A percentile compares a stretch with the other conserved stretches of the same genome.
Conservation (phyloP, 805 yeast species). For the Spathaspora passalidarum region DNA sequence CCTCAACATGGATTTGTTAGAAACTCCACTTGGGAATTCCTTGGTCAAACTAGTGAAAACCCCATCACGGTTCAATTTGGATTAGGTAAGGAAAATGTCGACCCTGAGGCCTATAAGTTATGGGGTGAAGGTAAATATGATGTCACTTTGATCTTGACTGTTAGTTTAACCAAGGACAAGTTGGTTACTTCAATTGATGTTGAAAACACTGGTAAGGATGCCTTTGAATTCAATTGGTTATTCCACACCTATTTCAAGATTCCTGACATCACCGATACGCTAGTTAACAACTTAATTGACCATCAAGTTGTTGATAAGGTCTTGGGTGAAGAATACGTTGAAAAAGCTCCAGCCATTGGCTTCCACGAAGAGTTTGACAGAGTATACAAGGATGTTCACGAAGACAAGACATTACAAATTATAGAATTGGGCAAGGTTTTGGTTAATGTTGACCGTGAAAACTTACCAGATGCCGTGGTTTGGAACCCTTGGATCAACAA, state of each 20-base stretch:
- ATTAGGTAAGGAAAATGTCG: conserved; percentile 79
- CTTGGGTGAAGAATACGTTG: conserved; percentile 55
- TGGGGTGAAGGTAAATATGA: conserved; percentile 59
- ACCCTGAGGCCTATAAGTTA: conserved; percentile 51
- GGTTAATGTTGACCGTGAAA: conserved; percentile 62
- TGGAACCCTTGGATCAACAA: conserved; percentile 97
- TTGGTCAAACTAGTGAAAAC: conserved; percentile 77
- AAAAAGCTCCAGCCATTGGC: conserved; percentile 70
- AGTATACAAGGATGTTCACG: conserved; percentile 64
- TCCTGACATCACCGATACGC: conserved; percentile 71
- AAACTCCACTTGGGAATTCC: conserved; percentile 85
- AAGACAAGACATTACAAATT: conserved; percentile 58
- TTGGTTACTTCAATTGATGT: conserved; percentile 74
- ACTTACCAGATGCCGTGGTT: conserved; percentile 73
- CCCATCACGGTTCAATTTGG: conserved; percentile 84
- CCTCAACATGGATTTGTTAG: conserved; percentile 99
- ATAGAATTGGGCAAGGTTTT: conserved; percentile 68
- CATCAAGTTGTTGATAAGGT: conserved; percentile 75
- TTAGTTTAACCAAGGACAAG: conserved; percentile 55
- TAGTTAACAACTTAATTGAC: conserved; percentile 77
- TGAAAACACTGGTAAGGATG: conserved; percentile 59
- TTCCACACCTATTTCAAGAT: conserved; percentile 87
- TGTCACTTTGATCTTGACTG: conserved; percentile 72
- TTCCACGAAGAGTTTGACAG: conserved; percentile 82
- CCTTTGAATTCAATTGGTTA: conserved; percentile 87